These are phyloP conservation scores for Chloranthus sessilifolius DNA, from an alignment of 164 flowering plant genomes.

Conservation along the genomic window DNA sequence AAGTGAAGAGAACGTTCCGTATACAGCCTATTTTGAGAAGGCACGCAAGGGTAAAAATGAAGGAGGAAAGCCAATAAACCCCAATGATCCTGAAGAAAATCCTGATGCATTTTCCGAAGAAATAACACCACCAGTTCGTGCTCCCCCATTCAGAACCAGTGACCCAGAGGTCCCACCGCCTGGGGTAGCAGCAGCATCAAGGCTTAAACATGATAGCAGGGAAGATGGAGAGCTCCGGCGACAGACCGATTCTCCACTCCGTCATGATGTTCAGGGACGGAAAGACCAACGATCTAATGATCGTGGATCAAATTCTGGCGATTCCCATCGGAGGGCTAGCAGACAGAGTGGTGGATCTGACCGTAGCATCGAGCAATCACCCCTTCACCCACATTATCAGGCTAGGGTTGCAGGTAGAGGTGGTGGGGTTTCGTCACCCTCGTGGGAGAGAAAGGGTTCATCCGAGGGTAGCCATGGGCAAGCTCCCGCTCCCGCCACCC, in stretches of 20 bases:
- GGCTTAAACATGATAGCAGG: conserved; percentile 32
- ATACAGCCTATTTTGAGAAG: conserved; percentile 79
- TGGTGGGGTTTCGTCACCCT: conserved; percentile 35
- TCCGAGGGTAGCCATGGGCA: conserved; percentile 38
- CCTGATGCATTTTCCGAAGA: conserved; percentile 34
- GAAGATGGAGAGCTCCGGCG: conserved; percentile 40
- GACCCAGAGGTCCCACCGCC: conserved; percentile 25
- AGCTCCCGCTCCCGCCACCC: conserved; percentile 35
- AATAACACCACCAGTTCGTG: conserved; percentile 17
- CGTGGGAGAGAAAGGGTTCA: conserved; percentile 39
- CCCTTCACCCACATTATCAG: conserved; percentile 34
- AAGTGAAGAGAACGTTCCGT: conserved; percentile 61
- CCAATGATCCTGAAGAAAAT: conserved; percentile 75
- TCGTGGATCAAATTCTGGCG: conserved; percentile 7
- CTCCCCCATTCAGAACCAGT: conserved; percentile 25
- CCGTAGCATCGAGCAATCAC: conserved; percentile 39
- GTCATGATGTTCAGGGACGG: conserved; percentile 13
- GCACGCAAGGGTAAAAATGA: conserved; percentile 59
- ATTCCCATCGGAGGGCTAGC: conserved; percentile 19
- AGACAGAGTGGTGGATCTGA: conserved; percentile 29
- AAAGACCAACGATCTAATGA: conserved; percentile 6
- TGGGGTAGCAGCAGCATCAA: conserved; percentile 10
- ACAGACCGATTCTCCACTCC: conserved; percentile 25
- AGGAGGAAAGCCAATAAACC: conserved; percentile 54
- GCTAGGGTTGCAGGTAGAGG: conserved; percentile 27